A percentile compares a stretch with the other conserved stretches of the same genome.
Conservation (phyloP, 306 rosid species). For the Malus sylvestris region DNA sequence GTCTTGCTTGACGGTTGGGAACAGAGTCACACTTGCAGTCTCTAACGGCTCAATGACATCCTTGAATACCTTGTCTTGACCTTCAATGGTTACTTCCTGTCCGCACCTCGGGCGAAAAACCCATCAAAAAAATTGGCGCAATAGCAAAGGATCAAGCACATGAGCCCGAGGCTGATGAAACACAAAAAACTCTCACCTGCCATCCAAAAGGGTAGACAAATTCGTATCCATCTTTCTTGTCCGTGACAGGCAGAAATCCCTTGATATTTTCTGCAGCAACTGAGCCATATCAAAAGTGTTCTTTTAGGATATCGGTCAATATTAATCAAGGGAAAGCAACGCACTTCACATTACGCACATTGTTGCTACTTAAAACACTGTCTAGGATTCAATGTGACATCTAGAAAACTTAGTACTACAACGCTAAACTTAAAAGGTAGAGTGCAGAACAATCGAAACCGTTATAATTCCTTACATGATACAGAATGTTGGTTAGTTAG, state of each 20-base stretch:
- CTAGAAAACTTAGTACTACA: background rate
- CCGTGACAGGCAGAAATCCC: constrained; percentile 61
- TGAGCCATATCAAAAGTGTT: constrained; percentile 91
- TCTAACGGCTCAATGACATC: constrained; percentile 94
- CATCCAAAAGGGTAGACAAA: constrained; percentile 93
- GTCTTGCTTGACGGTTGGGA: constrained; percentile 68
- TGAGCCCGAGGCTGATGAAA: constrained; percentile 8
- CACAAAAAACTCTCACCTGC: constrained; percentile 55
- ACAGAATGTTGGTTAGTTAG: constrained; percentile 48
- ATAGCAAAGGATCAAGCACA: constrained; percentile 12
- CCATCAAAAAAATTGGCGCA: constrained; percentile 17
- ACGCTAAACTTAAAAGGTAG: background rate
- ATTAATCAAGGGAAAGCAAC: constrained; percentile 28
- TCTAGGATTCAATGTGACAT: background rate
- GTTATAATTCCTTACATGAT: constrained; percentile 58
- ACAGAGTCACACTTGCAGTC: constrained; percentile 65
- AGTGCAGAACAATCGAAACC: background rate
- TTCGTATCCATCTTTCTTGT: constrained; percentile 80
- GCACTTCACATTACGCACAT: constrained; percentile 16
- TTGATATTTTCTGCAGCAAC: constrained; percentile 95
- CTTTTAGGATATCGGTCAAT: constrained; percentile 53
- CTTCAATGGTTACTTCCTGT: constrained; percentile 82
- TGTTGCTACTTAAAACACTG: background rate
- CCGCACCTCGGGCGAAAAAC: constrained; percentile 22
- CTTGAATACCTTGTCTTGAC: constrained; percentile 96